These are phyloP conservation scores for Datisca glomerata DNA, from an alignment of 306 rosid species.

Conservation along the genomic window DNA sequence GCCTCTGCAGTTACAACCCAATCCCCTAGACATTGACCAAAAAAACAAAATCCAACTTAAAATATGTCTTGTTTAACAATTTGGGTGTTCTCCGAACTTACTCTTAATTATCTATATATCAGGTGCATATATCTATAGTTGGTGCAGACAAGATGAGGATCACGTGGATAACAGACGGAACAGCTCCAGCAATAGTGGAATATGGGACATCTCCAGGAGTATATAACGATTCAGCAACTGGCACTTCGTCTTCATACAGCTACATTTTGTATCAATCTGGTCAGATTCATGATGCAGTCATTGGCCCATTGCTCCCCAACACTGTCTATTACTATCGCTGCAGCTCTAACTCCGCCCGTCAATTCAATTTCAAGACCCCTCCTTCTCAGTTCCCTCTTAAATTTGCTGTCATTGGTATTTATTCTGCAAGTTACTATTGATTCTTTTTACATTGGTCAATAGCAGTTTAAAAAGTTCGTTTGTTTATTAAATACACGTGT, in stretches of 20 bases:
- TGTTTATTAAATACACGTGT: too few species aligned
- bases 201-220: conserved; percentile 41
- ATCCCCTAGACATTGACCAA: not conserved
- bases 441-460: too few species aligned
- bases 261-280: conserved; percentile 29
- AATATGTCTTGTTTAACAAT: not conserved
- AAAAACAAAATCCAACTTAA: not conserved
- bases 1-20: not conserved
- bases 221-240: conserved; percentile 18
- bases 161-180: conserved; percentile 48
- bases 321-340: conserved; percentile 51
- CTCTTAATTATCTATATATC: too few species aligned
- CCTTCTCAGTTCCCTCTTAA: conserved; percentile 55
- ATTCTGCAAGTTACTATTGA: too few species aligned
- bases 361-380: conserved; percentile 49
- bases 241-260: conserved; percentile 33
- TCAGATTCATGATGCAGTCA: conserved; percentile 44
- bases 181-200: conserved; percentile 26
- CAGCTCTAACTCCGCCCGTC: conserved; percentile 20
- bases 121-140: conserved; percentile 76
- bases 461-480: too few species aligned
- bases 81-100: not conserved
- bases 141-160: conserved; percentile 63
- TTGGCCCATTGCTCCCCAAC: conserved; percentile 58
- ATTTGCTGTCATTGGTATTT: conserved; percentile 57